Evolutionary conservation across 345 rosid genomes (phyloP), one percentile per base, ranked within the genome.

Genomic region (Melastoma malabathricum): DNA sequence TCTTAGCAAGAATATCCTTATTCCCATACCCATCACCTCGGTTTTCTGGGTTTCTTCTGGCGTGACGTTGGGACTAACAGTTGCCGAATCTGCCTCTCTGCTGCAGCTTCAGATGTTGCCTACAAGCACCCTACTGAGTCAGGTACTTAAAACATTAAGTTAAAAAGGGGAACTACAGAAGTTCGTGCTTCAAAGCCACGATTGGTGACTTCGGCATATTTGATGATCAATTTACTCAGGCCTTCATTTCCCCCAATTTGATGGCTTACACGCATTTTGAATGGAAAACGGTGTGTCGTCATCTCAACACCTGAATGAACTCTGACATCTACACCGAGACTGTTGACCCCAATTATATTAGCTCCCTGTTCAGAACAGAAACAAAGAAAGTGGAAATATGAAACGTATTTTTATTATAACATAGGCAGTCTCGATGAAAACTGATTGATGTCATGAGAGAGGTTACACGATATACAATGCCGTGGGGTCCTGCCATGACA

Each of bases 291-390:
- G 73, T 84, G 89, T 52, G 98, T 86, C 66, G 61, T 69, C 63
- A 79, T 83, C 82, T 86, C 83, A 47, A 58, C 61, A 10, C 96
- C 93, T 25, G 70, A 69, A 64, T 59, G 75, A 59, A 82, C 68
- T 64, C 96, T 74, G 6, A 90, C 98, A 69, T 90, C 96, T 69
- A 90, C 61, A 47, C 98, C 98, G 13, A 90, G 85, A 64, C 94
- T 86, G 73, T 90, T 96, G 46, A 90, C 78, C 55, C 85, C 92
- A 50, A 86, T 75, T 76, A 86, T 58, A 56, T 75, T 72, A 14
- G 87, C 96, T 61, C 72, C 73, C 98, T 90, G 43, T 44, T 31
- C 25, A 27, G 14, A 29, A 15, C 9, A 51, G 54, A 31, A 51
- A 51, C 44, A 4, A 16, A 51, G n/a, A 4, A 5, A 4, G 41